Conservation (phyloP, 1,284 basidiomycete genomes). For the Papiliotrema terrestris region DNA sequence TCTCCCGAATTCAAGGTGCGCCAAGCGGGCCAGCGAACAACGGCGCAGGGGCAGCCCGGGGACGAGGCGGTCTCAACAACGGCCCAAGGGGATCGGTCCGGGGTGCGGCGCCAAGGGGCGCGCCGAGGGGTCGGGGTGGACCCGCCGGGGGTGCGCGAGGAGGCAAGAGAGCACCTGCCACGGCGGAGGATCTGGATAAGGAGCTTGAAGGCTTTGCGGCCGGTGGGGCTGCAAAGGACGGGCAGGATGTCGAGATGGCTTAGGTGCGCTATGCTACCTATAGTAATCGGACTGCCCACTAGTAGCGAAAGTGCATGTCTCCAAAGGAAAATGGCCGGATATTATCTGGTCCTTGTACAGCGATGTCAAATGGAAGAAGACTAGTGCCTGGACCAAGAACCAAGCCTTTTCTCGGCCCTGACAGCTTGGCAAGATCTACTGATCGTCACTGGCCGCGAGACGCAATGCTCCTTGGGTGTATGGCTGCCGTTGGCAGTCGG, state of each 20-base stretch:
- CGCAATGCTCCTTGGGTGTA: too few relatives aligned
- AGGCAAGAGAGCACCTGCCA: constrained; percentile 58
- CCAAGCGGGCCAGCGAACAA: background rate
- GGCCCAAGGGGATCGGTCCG: background rate
- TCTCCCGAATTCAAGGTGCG: constrained; percentile 22
- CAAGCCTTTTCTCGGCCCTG: too few relatives aligned
- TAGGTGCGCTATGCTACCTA: background rate
- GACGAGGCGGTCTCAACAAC: constrained; percentile 15
- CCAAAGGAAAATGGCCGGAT: too few relatives aligned
- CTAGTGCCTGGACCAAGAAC: too few relatives aligned
- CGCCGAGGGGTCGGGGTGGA: constrained; percentile 42
- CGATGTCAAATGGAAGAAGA: too few relatives aligned
- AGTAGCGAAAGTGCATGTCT: too few relatives aligned
- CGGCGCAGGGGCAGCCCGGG: constrained; percentile 16
- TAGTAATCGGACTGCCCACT: too few relatives aligned
- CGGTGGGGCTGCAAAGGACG: constrained; percentile 3
- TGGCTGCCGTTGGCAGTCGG: too few relatives aligned
- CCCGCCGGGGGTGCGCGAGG: constrained; percentile 35
- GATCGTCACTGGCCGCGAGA: too few relatives aligned
- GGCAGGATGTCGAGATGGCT: background rate
- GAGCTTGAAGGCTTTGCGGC: constrained; percentile 88
- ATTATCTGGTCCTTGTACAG: too few relatives aligned
- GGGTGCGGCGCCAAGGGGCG: background rate
- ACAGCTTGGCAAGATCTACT: too few relatives aligned
- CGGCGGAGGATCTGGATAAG: constrained; percentile 78